Base-by-base conservation (phyloP, 148 eudicot species). In the Dysphania ambrosioides region DNA sequence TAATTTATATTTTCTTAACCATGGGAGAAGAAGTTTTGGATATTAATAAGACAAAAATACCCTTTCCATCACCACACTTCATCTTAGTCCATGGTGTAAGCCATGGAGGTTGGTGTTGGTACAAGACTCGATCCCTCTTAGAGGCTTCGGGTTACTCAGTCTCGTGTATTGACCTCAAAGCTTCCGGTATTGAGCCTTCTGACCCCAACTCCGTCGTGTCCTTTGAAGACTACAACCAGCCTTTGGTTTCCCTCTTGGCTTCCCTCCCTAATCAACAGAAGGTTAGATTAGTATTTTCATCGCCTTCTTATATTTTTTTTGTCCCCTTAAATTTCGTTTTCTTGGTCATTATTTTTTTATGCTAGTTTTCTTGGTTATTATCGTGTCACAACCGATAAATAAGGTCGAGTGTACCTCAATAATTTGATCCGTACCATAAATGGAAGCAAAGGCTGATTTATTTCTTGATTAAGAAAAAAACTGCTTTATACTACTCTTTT, bases 31-130 rank as follows among this genome's bases (percentile, higher is more conserved):
- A 72, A 41, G 77, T 15, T 8, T 68, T 41, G 2, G 47, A 66
- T 1, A 38, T 51, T 1, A 38, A 80, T 70, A 85, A 59, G 83
- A 16, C 75, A 8, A 68, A 78, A 75, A 16, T 11, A 11, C 65
- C 77, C 66, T 77, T 68, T 8, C 40, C 73, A 24, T 40, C 61
- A 15, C 34, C 68, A 3, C 98, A 93, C 86, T 89, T 93, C 49
- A 91, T 93, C 24, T 77, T 93, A 64, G 73, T 93, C 26, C 98
- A 93, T 74, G 98, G 98, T 16, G 72, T 82, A 6, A 58, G 88
- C 41, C 92, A 88, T 16, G 97, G 98, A 58, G 86, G 77, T 24
- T 93, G 98, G 98, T 93, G 97, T 62, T 93, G 97, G 98, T 93
- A 87, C 87, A 91, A 88, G 72, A 80, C 91, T 77, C 79, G 77